phyloP scores from a whole-genome alignment of 257 asterid species.

The Rubia yunnanensis region DNA sequence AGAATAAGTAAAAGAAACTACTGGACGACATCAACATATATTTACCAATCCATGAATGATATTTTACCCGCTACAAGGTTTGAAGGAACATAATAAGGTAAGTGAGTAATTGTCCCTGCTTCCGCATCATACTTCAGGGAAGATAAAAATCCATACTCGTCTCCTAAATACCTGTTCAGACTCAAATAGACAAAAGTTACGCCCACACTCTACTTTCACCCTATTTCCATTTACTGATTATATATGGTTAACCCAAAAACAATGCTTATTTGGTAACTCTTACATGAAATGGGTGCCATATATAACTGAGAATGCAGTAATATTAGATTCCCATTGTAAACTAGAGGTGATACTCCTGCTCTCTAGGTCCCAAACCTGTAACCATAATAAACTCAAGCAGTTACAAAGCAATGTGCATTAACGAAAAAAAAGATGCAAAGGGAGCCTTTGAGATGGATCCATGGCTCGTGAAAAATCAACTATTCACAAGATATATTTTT shows the following conservation, averaged over 20 bases:
- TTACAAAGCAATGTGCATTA: not conserved
- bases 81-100: slow-evolving; percentile 75
- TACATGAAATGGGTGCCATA: slow-evolving; percentile 84
- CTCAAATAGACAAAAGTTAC: slow-evolving; percentile 20
- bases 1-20: not conserved
- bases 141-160: slow-evolving; percentile 85
- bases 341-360: slow-evolving; percentile 55
- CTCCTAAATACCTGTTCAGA: slow-evolving; percentile 66
- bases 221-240: slow-evolving; percentile 3
- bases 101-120: slow-evolving; percentile 44
- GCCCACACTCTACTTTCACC: slow-evolving; percentile 12
- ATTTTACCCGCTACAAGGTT: slow-evolving; percentile 74
- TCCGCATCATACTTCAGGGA: slow-evolving; percentile 71
- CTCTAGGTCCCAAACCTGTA: slow-evolving; percentile 94
- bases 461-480: not conserved
- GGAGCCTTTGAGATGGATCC: slow-evolving; percentile 3
- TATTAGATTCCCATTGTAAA: slow-evolving; percentile 85
- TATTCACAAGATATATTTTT: slow-evolving; percentile 3
- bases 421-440: slow-evolving; percentile 3
- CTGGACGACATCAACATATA: slow-evolving; percentile 7
- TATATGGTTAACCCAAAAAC: slow-evolving; percentile 8
- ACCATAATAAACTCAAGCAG: slow-evolving; percentile 11
- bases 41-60: slow-evolving; percentile 19
- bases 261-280: slow-evolving; percentile 15
- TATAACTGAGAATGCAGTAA: slow-evolving; percentile 77